Conservation (phyloP, 805 yeast species). For the Wickerhamomyces bovis region DNA sequence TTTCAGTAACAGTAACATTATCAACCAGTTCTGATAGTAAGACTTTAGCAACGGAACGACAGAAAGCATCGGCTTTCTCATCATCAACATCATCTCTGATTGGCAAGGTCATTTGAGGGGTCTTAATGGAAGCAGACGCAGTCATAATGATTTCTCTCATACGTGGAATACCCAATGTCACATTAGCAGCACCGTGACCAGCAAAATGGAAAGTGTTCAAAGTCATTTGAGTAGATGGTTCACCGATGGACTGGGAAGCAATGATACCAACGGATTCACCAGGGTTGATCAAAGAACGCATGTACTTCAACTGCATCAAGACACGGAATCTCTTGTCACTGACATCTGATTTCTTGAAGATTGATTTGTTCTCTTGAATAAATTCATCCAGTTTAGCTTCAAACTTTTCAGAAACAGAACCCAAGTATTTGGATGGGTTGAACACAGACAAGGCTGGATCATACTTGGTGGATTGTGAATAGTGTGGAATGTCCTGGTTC, state of each 20-base stretch:
- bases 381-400: slow-evolving; percentile 72
- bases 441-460: slow-evolving; percentile 85
- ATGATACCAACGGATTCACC: slow-evolving; percentile 98
- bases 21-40: slow-evolving; percentile 85
- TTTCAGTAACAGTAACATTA: slow-evolving; percentile 78
- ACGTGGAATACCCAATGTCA: slow-evolving; percentile 98
- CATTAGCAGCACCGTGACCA: slow-evolving; percentile 99
- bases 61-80: slow-evolving; percentile 85
- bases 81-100: slow-evolving; percentile 73
- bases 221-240: slow-evolving; percentile 99
- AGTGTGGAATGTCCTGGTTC: slow-evolving; percentile 56
- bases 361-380: slow-evolving; percentile 46
- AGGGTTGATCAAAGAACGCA: slow-evolving; percentile 91
- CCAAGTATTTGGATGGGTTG: slow-evolving; percentile 86
- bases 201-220: slow-evolving; percentile 96
- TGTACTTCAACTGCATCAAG: slow-evolving; percentile 95
- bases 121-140: slow-evolving; percentile 88
- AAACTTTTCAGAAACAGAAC: slow-evolving; percentile 88
- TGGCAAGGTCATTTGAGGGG: slow-evolving; percentile 99
- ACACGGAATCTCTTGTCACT: slow-evolving; percentile 84
- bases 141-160: slow-evolving; percentile 99
- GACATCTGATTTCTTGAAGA: slow-evolving; percentile 50
- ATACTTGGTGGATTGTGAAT: slow-evolving; percentile 54
- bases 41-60: slow-evolving; percentile 83
- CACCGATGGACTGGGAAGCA: slow-evolving; percentile 98